phyloP scores from a whole-genome alignment of 768 basidiomycete species.

The Daedalea quercina region DNA sequence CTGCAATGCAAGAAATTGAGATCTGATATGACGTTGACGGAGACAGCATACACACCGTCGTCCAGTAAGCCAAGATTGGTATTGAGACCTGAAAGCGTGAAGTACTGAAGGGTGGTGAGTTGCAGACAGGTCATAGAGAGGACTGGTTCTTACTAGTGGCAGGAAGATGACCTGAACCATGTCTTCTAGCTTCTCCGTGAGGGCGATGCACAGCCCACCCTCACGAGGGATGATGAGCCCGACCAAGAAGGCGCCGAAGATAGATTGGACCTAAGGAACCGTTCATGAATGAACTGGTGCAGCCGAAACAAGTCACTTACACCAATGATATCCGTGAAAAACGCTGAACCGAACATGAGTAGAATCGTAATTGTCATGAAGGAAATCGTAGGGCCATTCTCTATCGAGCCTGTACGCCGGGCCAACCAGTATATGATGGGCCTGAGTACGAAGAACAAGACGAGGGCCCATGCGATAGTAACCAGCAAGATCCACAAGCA shows the following conservation, averaged over 20 bases:
- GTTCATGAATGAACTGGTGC: neutral
- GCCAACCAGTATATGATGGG: conserved; percentile 65
- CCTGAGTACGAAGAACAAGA: conserved; percentile 67
- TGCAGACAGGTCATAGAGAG: too few relatives aligned
- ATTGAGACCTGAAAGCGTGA: conserved; percentile 84
- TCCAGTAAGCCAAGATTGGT: conserved; percentile 85
- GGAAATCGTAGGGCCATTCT: conserved; percentile 78
- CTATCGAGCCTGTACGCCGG: conserved; percentile 67
- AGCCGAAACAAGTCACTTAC: conserved; percentile 21
- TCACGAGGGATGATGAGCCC: conserved; percentile 83
- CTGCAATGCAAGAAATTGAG: conserved; percentile 22
- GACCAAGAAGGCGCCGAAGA: conserved; percentile 86
- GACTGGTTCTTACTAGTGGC: conserved; percentile 59
- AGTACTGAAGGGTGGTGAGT: conserved; percentile 52
- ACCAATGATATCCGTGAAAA: conserved; percentile 91
- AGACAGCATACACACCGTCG: conserved; percentile 37
- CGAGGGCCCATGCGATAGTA: conserved; percentile 74
- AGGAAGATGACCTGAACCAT: conserved; percentile 87
- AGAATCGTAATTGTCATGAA: conserved; percentile 87
- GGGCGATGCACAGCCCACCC: conserved; percentile 74
- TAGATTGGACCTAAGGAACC: conserved; percentile 51
- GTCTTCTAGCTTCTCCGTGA: conserved; percentile 98
- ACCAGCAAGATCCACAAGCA: conserved; percentile 81
- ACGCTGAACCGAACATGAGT: conserved; percentile 78
- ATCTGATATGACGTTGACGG: neutral